These are phyloP conservation scores for Malassezia arunalokei DNA, from an alignment of 1,284 basidiomycete genomes.

Conservation along the genomic window DNA sequence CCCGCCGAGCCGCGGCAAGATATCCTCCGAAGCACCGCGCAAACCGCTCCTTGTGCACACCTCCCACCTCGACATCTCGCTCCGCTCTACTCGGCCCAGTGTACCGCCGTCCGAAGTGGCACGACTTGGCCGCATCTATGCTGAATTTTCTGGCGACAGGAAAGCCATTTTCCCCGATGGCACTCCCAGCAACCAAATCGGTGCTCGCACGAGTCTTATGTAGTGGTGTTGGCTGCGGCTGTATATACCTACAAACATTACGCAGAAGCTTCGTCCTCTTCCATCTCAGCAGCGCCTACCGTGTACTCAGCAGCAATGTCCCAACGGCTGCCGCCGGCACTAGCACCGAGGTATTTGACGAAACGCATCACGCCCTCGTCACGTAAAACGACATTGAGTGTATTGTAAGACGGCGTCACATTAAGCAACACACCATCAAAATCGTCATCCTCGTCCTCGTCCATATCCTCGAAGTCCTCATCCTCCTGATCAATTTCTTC, in stretches of 20 bases:
- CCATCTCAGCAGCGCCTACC: slow-evolving; percentile 35
- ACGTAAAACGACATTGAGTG: slow-evolving; percentile 72
- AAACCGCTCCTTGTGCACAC: slow-evolving; percentile 24
- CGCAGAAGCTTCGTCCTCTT: slow-evolving; percentile 21
- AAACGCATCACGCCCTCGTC: slow-evolving; percentile 74
- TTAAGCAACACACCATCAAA: slow-evolving; percentile 78
- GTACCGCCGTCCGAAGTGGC: slow-evolving; percentile 34
- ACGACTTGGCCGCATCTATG: slow-evolving; percentile 31
- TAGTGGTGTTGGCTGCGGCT: slow-evolving; percentile 15
- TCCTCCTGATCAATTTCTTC: slow-evolving; percentile 51
- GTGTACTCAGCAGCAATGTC: slow-evolving; percentile 41
- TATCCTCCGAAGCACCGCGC: slow-evolving; percentile 1
- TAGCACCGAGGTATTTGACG: slow-evolving; percentile 41
- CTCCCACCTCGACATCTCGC: slow-evolving; percentile 26
- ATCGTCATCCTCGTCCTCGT: slow-evolving; percentile 51
- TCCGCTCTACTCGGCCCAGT: slow-evolving; percentile 34
- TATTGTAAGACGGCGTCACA: slow-evolving; percentile 80
- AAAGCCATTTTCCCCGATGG: slow-evolving; percentile 37
- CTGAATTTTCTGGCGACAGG: slow-evolving; percentile 36
- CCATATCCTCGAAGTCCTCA: slow-evolving; percentile 47
- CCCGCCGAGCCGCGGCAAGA: neutral
- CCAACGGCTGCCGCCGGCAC: slow-evolving; percentile 41
- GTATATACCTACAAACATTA: neutral
- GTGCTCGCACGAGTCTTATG: slow-evolving; percentile 39
- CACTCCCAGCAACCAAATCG: slow-evolving; percentile 29